Percentiles rank a stretch among this genome's conserved stretches.
Conservation (phyloP, 1,284 basidiomycete species). For the Naganishia cerealis region DNA sequence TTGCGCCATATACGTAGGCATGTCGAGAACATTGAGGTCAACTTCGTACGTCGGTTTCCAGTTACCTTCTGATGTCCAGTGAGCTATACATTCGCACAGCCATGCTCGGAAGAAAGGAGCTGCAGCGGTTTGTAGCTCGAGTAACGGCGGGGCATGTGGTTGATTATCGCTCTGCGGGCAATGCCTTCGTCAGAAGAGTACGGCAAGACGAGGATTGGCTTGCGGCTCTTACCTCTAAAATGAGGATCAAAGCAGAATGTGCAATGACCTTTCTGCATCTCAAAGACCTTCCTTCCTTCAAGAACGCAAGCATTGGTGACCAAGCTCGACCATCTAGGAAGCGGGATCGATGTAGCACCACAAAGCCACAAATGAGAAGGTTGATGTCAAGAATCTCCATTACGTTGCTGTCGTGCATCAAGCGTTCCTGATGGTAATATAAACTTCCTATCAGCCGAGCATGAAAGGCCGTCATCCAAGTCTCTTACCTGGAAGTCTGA, state of each 20-base stretch:
- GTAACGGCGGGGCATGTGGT: conserved; percentile 15
- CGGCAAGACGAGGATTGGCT: neutral
- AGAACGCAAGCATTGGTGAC: conserved; percentile 20
- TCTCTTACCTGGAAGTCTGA: conserved; percentile 64
- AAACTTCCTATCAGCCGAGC: conserved; percentile 20
- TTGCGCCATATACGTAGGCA: conserved; percentile 22
- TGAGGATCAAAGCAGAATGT: conserved; percentile 23
- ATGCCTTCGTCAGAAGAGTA: neutral
- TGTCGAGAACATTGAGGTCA: conserved; percentile 18
- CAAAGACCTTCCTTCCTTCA: conserved; percentile 22
- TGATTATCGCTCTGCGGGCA: conserved; percentile 18
- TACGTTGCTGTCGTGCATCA: conserved; percentile 57
- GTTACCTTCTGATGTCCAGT: conserved; percentile 23
- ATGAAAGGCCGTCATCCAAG: neutral
- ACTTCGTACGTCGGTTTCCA: conserved; percentile 25
- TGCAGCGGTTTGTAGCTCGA: conserved; percentile 12
- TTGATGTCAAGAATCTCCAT: conserved; percentile 73
- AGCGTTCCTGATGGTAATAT: conserved; percentile 39
- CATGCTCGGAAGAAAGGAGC: conserved; percentile 25
- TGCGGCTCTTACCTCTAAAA: conserved; percentile 11
- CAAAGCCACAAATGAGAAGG: conserved; percentile 72
- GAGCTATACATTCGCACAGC: conserved; percentile 19
- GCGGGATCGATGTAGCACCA: conserved; percentile 68
- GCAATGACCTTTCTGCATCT: conserved; percentile 19
- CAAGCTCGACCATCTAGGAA: conserved; percentile 22